Base-by-base conservation (phyloP, 2,329 filamentous ascomycete species). In the Nakataea oryzae region DNA sequence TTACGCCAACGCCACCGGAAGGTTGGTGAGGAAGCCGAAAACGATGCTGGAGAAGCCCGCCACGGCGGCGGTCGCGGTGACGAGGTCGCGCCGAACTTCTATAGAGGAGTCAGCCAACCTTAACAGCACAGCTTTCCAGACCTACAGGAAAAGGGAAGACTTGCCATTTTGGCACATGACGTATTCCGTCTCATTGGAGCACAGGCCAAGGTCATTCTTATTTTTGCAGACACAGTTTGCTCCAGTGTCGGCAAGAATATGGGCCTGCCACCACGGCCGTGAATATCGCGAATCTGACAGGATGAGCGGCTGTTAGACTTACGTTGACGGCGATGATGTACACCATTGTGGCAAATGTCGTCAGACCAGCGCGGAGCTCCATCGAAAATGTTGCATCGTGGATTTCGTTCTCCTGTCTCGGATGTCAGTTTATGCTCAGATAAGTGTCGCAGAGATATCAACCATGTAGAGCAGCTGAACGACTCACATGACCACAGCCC, bases 31-130 rank as follows among this genome's bases (percentile, higher is more conserved):
- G 26, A 93, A 80, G 3, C 91, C 91, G 76, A 96, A 93, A 63
- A 82, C 78, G 67, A 96, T 86, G 28, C 87, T 89, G 1, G 88
- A 83, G 63, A 95, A 78, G 8, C 90, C 90, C 7, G 89, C 80
- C 60, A 95, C 84, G 12, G 89, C 89, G n/a, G 90, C 88, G 0
- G 91, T 96, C 3, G 89, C 89, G 1, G 91, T 96, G 63, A 95
- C 86, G 24, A 95, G 77, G 72, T 96, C 91, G 34, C 88, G 84
- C 66, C 90, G 87, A 65, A 96, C 74, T 57, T 79, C 86, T 80
- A 61, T 41, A 6, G 54, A 28, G 3, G 28, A 54, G 27, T 62
- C 24, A 66, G 63, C 64, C 14, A 50, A 6, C 11, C 12, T 30
- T 24, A n/a, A 7, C 41, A 17, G 54, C 26, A 7, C 26, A 27